Conservation (phyloP, 306 rosid genomes). For the Gillenia trifoliata region DNA sequence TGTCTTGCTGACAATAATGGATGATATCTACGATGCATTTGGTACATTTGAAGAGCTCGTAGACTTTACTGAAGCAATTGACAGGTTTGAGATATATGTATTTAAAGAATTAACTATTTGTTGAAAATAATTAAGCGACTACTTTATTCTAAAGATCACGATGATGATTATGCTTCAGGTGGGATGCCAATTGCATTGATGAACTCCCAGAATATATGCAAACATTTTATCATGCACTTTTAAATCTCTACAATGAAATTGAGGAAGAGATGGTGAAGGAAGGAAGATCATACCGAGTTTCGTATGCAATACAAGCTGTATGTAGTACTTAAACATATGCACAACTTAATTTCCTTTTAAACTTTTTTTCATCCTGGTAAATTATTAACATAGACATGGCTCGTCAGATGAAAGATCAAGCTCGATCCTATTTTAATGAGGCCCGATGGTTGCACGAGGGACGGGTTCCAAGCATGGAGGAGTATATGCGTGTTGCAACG, state of each 20-base stretch:
- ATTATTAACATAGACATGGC: neutral
- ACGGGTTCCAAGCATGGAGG: slow-evolving; percentile 28
- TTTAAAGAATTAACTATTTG: no score
- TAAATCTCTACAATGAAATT: slow-evolving; percentile 21
- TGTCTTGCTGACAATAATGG: slow-evolving; percentile 20
- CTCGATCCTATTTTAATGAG: slow-evolving; percentile 20
- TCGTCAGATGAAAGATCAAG: slow-evolving; percentile 12
- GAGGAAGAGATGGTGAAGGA: slow-evolving; percentile 6
- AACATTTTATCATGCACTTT: neutral
- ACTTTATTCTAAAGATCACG: no score
- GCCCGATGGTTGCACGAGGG: slow-evolving; percentile 34
- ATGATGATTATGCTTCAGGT: slow-evolving; percentile 9
- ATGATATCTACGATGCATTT: slow-evolving; percentile 45
- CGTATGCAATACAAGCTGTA: slow-evolving; percentile 25
- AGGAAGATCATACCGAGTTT: slow-evolving; percentile 13
- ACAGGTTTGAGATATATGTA: slow-evolving; percentile 22
- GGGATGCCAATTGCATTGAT: slow-evolving; percentile 19
- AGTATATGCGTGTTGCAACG: slow-evolving; percentile 19
- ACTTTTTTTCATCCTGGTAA: no score
- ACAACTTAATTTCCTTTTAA: no score
- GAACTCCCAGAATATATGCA: slow-evolving; percentile 31
- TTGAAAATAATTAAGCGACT: no score
- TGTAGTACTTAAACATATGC: neutral
- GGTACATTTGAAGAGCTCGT: slow-evolving; percentile 50
- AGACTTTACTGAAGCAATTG: slow-evolving; percentile 33